Conservation (phyloP, 2,329 filamentous ascomycete species). For the Aspergillus fumigatiaffinis region DNA sequence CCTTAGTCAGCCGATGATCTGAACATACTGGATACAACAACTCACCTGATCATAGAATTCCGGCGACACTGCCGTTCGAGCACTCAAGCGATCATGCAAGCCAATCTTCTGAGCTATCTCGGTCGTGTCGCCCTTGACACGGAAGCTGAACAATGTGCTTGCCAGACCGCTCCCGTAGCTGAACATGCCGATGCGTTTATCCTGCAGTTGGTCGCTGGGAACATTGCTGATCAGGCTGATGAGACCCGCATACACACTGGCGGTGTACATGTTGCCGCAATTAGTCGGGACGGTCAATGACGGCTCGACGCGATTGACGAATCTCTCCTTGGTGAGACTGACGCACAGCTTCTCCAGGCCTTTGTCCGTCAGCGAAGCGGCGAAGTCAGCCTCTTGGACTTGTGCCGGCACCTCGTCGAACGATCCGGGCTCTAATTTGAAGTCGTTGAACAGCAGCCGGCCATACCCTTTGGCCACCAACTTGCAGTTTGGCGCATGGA, state of each 20-base stretch:
- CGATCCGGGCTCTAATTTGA: slow-evolving; percentile 63
- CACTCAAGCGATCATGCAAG: slow-evolving; percentile 64
- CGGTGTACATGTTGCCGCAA: slow-evolving; percentile 64
- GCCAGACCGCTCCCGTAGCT: slow-evolving; percentile 76
- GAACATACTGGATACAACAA: too few species aligned
- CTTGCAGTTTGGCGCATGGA: slow-evolving; percentile 86
- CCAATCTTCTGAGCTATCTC: slow-evolving; percentile 64
- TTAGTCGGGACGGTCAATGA: slow-evolving; percentile 72
- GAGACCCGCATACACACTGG: slow-evolving; percentile 56
- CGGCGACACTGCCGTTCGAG: slow-evolving; percentile 63
- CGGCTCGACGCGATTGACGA: slow-evolving; percentile 71
- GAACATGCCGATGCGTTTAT: slow-evolving; percentile 72
- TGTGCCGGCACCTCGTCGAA: slow-evolving; percentile 75
- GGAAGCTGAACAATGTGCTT: slow-evolving; percentile 66
- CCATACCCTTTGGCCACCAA: slow-evolving; percentile 83
- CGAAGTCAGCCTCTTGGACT: slow-evolving; percentile 72
- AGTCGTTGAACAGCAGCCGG: slow-evolving; percentile 82
- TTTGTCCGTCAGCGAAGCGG: slow-evolving; percentile 76
- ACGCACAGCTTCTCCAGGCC: slow-evolving; percentile 83
- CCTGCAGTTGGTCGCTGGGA: slow-evolving; percentile 58
- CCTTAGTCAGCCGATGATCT: slow-evolving; percentile 22
- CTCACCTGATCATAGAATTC: slow-evolving; percentile 70
- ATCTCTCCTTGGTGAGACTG: slow-evolving; percentile 77
- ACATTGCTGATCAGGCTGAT: slow-evolving; percentile 61
- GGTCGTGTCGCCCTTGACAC: slow-evolving; percentile 65